These are phyloP conservation scores for Anastatica hierochuntica DNA, from an alignment of 345 rosid species.

Conservation along the genomic window DNA sequence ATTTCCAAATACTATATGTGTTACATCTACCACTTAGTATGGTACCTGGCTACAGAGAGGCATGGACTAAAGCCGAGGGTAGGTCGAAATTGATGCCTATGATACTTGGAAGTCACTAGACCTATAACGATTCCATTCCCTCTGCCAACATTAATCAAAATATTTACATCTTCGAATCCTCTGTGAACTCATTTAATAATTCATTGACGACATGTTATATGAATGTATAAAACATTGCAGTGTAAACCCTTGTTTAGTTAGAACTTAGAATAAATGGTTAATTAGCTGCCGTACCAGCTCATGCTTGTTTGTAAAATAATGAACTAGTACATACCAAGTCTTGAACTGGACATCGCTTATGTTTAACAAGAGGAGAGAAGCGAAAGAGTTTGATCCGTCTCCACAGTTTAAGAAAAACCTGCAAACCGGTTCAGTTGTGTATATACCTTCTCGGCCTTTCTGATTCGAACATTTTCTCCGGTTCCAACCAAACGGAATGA, in stretches of 20 bases:
- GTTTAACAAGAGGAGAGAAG: background rate
- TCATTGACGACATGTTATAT: too few species aligned
- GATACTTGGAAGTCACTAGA: slow-evolving; percentile 34
- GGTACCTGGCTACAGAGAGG: slow-evolving; percentile 22
- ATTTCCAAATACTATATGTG: too few species aligned
- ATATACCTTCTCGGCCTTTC: too few species aligned
- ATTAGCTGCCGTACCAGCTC: too few species aligned
- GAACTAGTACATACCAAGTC: slow-evolving; percentile 15
- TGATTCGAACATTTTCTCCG: too few species aligned
- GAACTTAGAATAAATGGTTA: too few species aligned
- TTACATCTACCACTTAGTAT: too few species aligned
- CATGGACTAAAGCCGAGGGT: slow-evolving; percentile 12
- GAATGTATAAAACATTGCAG: too few species aligned
- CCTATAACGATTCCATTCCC: slow-evolving; percentile 38
- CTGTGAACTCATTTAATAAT: too few species aligned
- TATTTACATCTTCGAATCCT: slow-evolving; percentile 38
- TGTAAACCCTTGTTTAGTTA: too few species aligned
- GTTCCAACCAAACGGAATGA: slow-evolving; percentile 24
- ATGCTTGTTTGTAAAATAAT: too few species aligned
- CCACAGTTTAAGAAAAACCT: slow-evolving; percentile 2
- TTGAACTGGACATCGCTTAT: slow-evolving; percentile 7
- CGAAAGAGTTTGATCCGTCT: slow-evolving; percentile 15
- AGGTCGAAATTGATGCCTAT: slow-evolving; percentile 17
- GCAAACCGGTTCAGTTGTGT: slow-evolving; percentile 19
- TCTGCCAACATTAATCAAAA: slow-evolving; percentile 56